Percentiles rank a stretch among this genome's conserved stretches.
Evolutionary conservation across 2,329 filamentous ascomycete species (phyloP).

Genomic region (Ascochyta lentis): DNA sequence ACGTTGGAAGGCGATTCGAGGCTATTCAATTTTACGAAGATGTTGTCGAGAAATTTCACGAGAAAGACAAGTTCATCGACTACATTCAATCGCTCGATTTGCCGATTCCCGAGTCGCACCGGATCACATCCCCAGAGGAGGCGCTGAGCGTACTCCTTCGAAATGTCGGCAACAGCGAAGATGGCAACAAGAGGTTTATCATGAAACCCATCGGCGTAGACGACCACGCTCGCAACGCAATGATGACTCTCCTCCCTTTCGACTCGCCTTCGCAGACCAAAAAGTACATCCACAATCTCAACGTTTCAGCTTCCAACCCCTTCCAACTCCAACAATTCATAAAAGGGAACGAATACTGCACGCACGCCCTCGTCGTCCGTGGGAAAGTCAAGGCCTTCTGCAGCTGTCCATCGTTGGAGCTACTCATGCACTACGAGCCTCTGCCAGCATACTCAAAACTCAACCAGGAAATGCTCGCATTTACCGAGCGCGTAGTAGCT

Average conservation of each 20-base stretch:
- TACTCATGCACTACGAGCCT: conserved; percentile 71
- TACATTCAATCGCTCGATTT: conserved; percentile 58
- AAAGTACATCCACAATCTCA: conserved; percentile 61
- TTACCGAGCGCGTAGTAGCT: conserved; percentile 66
- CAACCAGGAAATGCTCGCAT: conserved; percentile 66
- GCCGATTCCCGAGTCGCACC: conserved; percentile 52
- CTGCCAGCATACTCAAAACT: conserved; percentile 63
- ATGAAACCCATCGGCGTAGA: conserved; percentile 71
- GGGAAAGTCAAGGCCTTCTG: conserved; percentile 71
- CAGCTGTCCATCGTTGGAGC: conserved; percentile 67
- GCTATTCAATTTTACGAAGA: conserved; percentile 68
- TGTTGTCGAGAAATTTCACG: conserved; percentile 65
- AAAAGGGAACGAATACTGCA: conserved; percentile 69
- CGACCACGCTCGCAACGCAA: conserved; percentile 64
- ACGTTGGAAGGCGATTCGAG: conserved; percentile 60
- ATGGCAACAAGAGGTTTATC: conserved; percentile 60
- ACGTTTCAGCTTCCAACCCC: conserved; percentile 61
- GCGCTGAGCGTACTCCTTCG: conserved; percentile 60
- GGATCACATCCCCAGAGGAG: conserved; percentile 61
- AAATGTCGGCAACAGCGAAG: conserved; percentile 17
- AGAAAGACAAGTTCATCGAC: conserved; percentile 70
- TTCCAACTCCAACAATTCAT: conserved; percentile 76
- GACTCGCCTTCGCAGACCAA: conserved; percentile 60
- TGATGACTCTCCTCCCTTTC: conserved; percentile 69
- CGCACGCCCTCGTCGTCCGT: conserved; percentile 71